Base-by-base conservation (phyloP, 1,284 basidiomycete species). In the Pterulicium gracile region DNA sequence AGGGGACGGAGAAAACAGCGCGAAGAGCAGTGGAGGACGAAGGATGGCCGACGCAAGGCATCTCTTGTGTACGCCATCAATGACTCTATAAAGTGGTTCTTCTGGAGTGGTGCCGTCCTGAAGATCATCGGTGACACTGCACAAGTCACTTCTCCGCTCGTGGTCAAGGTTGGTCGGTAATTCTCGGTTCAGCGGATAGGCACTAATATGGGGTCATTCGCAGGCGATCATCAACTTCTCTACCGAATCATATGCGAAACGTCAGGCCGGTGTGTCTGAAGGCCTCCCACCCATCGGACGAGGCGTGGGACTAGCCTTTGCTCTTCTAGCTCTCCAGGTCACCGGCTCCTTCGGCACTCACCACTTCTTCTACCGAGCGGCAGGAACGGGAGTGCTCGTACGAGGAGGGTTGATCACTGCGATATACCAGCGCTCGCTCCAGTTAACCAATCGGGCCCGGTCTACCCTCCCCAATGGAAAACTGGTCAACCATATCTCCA, bases 401-500 rank as follows among this genome's bases (percentile, higher is more conserved):
- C 81, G 93, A 41, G 82, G 84, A 2, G 92, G 91, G 0, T 75
- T 97, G 47, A 96, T 97, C 56, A 82, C 88, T 0, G 83, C 87
- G 5, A 85, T 97, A 47, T 98, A 94, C 63, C 73, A 79, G 23
- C 81, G 84, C 42, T 81, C 89, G 1, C 72, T 96, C 24, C 75
- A 70, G 32, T 71, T 97, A 42, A 87, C 85, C 2, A 79, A 86
- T 17, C 85, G 90, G 44, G 80, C 90, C 5, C 77, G 93, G n/a
- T 80, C 82, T 2, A 81, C 81, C 3, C 72, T 93, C 22, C 79
- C 88, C 0, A 93, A 89, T 55, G 91, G 91, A 32, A 84, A 84
- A 57, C 75, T 94, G 35, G 82, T 95, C 51, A 95, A 92, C 57
- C 89, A 94, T 64, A 94, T 97, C 53, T 92, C 88, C 3, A 94